A percentile compares a stretch with the other conserved stretches of the same genome.
These are phyloP conservation scores for Diutina mesorugosa DNA, from an alignment of 1,139 yeast species.

Conservation along the genomic window DNA sequence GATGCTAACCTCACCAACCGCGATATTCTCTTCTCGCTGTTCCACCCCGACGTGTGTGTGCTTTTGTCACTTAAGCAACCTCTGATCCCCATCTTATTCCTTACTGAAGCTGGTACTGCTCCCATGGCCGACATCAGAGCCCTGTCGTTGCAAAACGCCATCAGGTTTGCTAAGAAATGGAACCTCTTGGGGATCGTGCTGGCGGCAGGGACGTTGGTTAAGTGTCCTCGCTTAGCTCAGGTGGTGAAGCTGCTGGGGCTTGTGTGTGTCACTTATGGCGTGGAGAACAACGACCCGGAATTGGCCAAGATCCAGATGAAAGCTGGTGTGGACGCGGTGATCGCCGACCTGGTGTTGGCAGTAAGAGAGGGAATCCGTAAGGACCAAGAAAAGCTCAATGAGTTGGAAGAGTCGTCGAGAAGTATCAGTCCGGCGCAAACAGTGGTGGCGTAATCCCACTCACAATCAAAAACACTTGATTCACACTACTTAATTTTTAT, in stretches of 20 bases:
- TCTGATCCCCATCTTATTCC: constrained; percentile 73
- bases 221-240: constrained; percentile 79
- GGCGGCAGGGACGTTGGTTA: constrained; percentile 73
- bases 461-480: too few species aligned
- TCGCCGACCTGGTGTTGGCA: constrained; percentile 89
- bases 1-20: constrained; percentile 65
- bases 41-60: constrained; percentile 89
- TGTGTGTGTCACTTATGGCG: constrained; percentile 90
- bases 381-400: neutral
- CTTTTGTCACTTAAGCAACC: constrained; percentile 87
- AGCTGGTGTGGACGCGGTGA: constrained; percentile 96
- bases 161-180: constrained; percentile 87
- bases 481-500: neutral
- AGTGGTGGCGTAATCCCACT: neutral
- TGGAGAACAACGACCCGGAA: constrained; percentile 72
- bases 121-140: constrained; percentile 86
- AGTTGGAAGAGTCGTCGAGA: neutral
- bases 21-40: constrained; percentile 82
- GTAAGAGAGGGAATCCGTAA: constrained; percentile 68
- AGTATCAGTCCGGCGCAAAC: neutral
- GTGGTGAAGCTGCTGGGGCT: constrained; percentile 85
- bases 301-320: constrained; percentile 78
- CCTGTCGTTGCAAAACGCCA: constrained; percentile 78
- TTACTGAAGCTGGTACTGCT: constrained; percentile 80
- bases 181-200: constrained; percentile 85